phyloP scores from a whole-genome alignment of 768 basidiomycete genomes.

The Mycena rebaudengoi region DNA sequence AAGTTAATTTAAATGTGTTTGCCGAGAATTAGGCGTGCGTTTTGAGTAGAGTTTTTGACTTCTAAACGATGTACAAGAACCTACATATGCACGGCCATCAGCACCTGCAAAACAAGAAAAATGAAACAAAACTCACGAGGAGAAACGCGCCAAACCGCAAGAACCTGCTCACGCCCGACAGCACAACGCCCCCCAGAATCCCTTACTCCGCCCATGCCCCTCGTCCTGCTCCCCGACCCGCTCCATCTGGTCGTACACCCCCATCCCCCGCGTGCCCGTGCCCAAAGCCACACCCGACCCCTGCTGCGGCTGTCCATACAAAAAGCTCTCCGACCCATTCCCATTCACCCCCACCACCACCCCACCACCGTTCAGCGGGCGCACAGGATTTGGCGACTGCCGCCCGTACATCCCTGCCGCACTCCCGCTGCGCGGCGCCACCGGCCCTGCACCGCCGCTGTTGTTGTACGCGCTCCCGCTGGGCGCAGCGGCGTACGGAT shows the following conservation, averaged over 20 bases:
- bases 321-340: slow-evolving; percentile 70
- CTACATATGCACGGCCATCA: neutral
- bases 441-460: slow-evolving; percentile 39
- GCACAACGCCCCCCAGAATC: slow-evolving; percentile 73
- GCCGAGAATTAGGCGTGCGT: slow-evolving; percentile 28
- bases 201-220: slow-evolving; percentile 67
- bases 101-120: neutral
- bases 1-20: slow-evolving; percentile 21
- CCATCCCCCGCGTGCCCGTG: slow-evolving; percentile 59
- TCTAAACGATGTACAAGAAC: slow-evolving; percentile 23
- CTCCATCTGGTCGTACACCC: slow-evolving; percentile 72
- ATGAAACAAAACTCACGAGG: slow-evolving; percentile 18
- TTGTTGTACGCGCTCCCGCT: slow-evolving; percentile 60
- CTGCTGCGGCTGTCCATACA: slow-evolving; percentile 63
- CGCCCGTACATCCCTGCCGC: slow-evolving; percentile 55
- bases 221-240: slow-evolving; percentile 68
- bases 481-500: slow-evolving; percentile 78
- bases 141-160: slow-evolving; percentile 30
- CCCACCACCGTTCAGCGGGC: too few relatives aligned
- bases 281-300: slow-evolving; percentile 50
- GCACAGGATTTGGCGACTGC: slow-evolving; percentile 56
- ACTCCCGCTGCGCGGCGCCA: slow-evolving; percentile 20
- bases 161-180: slow-evolving; percentile 68
- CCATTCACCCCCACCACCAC: slow-evolving; percentile 44
- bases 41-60: slow-evolving; percentile 23